Percentiles rank a stretch among this genome's conserved stretches.
phyloP scores from a whole-genome alignment of 345 rosid species.

The Xanthoceras sorbifolium region DNA sequence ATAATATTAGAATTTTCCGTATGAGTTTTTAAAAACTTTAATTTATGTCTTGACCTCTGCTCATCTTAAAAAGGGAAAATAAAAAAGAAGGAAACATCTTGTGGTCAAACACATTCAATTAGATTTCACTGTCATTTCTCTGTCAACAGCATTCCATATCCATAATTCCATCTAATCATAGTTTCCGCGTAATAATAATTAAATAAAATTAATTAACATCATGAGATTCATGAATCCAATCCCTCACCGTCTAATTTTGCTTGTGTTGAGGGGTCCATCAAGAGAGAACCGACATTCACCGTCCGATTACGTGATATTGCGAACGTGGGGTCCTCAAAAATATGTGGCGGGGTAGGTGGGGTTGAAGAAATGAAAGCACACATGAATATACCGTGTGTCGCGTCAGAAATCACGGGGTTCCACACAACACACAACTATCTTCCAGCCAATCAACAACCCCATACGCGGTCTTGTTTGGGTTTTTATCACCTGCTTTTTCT shows the following conservation, averaged over 20 bases:
- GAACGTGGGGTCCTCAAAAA: not conserved
- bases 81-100: too few species aligned
- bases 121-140: not conserved
- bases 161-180: not conserved
- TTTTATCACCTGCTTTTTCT: not conserved
- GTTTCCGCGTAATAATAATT: constrained; percentile 24
- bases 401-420: constrained; percentile 50
- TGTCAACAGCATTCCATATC: not conserved
- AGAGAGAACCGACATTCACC: not conserved
- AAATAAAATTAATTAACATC: too few species aligned
- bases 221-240: not conserved
- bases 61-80: too few species aligned
- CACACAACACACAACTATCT: too few species aligned
- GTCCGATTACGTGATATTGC: not conserved
- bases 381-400: constrained; percentile 45
- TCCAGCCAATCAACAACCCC: constrained; percentile 9
- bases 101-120: not conserved
- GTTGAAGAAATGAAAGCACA: constrained; percentile 4
- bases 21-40: too few species aligned
- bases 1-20: too few species aligned
- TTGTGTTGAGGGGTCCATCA: too few species aligned
- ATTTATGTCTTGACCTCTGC: too few species aligned
- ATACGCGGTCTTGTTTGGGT: constrained; percentile 19
- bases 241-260: too few species aligned
- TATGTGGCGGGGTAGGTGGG: constrained; percentile 6